Conservation (phyloP, 371 early-diverging fungal genomes). For the Sporodiniella umbellata region DNA sequence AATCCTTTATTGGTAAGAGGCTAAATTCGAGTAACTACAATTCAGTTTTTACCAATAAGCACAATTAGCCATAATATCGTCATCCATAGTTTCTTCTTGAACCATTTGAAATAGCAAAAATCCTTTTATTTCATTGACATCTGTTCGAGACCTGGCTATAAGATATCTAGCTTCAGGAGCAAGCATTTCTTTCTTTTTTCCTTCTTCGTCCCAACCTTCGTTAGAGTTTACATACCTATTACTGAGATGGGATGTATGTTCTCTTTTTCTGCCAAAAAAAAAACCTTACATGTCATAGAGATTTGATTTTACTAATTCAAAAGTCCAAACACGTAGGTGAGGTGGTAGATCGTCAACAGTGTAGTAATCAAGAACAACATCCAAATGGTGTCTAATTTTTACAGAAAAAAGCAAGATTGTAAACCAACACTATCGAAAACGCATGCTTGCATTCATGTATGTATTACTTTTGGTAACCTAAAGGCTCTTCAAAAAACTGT, state of each 20-base stretch:
- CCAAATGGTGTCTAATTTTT: slow-evolving; percentile 15
- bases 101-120: slow-evolving; percentile 56
- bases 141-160: slow-evolving; percentile 34
- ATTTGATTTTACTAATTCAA: slow-evolving; percentile 54
- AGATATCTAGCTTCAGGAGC: slow-evolving; percentile 47
- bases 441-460: too few species aligned
- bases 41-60: slow-evolving; percentile 49
- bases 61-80: slow-evolving; percentile 50
- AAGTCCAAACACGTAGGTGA: slow-evolving; percentile 37
- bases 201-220: slow-evolving; percentile 53
- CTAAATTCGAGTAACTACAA: not conserved
- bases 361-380: slow-evolving; percentile 42
- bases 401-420: too few species aligned
- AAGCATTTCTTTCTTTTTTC: slow-evolving; percentile 50
- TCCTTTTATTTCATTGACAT: slow-evolving; percentile 43
- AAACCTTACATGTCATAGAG: slow-evolving; percentile 48
- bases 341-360: slow-evolving; percentile 39
- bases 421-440: too few species aligned
- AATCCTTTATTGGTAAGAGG: not conserved
- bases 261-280: too few species aligned
- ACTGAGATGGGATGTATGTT: not conserved
- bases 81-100: slow-evolving; percentile 59
- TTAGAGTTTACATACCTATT: slow-evolving; percentile 50
- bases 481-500: slow-evolving; percentile 22
- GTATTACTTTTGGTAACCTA: slow-evolving; percentile 28